Conservation (phyloP, 345 rosid species). For the Gossypium turneri region DNA sequence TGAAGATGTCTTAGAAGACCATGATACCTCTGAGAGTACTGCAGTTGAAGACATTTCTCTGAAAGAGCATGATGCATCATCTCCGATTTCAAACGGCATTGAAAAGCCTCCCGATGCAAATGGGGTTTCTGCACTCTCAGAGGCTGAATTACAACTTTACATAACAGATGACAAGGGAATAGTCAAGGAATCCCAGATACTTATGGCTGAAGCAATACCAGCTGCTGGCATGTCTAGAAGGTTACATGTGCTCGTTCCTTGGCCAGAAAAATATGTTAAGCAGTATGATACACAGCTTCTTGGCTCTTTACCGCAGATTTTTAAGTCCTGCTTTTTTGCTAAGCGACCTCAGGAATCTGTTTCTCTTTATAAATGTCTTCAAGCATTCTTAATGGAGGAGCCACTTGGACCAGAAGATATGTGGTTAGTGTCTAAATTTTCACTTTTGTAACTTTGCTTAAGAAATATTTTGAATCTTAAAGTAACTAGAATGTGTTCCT, state of each 20-base stretch:
- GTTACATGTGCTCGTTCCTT: constrained; percentile 64
- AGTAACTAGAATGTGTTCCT: neutral
- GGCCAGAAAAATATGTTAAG: constrained; percentile 66
- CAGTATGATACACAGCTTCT: constrained; percentile 50
- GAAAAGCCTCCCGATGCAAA: constrained; percentile 30
- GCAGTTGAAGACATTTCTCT: constrained; percentile 37
- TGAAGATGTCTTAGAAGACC: constrained; percentile 30
- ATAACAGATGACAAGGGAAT: constrained; percentile 65
- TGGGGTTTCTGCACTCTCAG: constrained; percentile 39
- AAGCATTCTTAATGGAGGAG: constrained; percentile 94
- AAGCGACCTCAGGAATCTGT: constrained; percentile 82
- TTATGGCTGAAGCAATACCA: constrained; percentile 49
- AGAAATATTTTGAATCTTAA: constrained; percentile 4
- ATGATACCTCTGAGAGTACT: constrained; percentile 29
- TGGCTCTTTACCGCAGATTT: constrained; percentile 68
- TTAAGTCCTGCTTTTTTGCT: constrained; percentile 50
- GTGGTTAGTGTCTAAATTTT: constrained; percentile 65
- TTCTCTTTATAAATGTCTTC: constrained; percentile 85
- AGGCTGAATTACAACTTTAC: constrained; percentile 57
- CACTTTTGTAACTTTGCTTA: constrained; percentile 12
- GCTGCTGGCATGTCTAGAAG: constrained; percentile 34
- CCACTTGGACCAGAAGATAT: constrained; percentile 99
- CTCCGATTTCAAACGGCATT: constrained; percentile 30
- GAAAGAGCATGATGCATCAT: constrained; percentile 30
- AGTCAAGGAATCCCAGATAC: constrained; percentile 43